Conservation (phyloP, 495 filamentous ascomycete species). For the Penicillium daleae region DNA sequence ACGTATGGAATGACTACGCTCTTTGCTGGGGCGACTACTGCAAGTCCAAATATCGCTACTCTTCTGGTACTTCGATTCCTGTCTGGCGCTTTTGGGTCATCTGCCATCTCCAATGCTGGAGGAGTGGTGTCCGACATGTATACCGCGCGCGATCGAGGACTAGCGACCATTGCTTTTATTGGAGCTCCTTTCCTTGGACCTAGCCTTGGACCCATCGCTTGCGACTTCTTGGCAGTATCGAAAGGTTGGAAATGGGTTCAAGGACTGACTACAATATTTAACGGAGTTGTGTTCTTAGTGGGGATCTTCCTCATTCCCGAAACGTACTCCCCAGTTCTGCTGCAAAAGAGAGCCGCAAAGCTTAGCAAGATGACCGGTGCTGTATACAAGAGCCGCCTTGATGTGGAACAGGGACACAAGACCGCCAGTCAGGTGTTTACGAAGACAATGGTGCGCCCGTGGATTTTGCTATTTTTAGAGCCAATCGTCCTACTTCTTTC, state of each 20-base stretch:
- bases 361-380: constrained; percentile 49
- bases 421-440: neutral
- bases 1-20: constrained; percentile 38
- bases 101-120: constrained; percentile 60
- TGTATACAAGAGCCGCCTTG: constrained; percentile 34
- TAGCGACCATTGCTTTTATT: constrained; percentile 59
- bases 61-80: constrained; percentile 49
- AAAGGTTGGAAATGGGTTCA: constrained; percentile 62
- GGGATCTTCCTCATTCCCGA: constrained; percentile 48
- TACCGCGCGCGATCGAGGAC: constrained; percentile 53
- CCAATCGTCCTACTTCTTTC: constrained; percentile 59
- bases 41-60: constrained; percentile 10
- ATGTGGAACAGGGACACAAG: constrained; percentile 11
- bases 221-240: constrained; percentile 52
- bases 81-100: constrained; percentile 64
- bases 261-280: constrained; percentile 43
- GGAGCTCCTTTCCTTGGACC: constrained; percentile 63
- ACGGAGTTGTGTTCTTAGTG: constrained; percentile 43
- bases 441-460: constrained; percentile 23
- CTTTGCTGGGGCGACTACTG: constrained; percentile 48
- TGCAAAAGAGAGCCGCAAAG: constrained; percentile 41
- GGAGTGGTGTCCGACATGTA: constrained; percentile 68
- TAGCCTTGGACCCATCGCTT: constrained; percentile 51
- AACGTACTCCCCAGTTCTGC: constrained; percentile 52
- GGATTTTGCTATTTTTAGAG: constrained; percentile 31